These are phyloP conservation scores for Funneliformis caledonium DNA, from an alignment of 371 early-diverging fungal species.

Conservation along the genomic window DNA sequence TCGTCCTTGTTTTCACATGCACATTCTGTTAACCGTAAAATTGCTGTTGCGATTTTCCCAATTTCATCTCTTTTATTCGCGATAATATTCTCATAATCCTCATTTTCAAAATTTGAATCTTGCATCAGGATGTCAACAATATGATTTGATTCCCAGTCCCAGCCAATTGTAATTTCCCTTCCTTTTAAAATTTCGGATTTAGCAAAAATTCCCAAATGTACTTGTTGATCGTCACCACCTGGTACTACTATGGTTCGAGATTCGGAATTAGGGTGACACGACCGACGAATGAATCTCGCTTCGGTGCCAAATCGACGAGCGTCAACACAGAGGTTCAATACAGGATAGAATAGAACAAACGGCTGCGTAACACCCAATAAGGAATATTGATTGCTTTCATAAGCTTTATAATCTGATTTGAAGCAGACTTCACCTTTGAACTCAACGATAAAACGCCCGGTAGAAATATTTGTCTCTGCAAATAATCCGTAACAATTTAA, in stretches of 20 bases:
- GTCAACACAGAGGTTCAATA: constrained; percentile 75
- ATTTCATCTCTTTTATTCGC: constrained; percentile 42
- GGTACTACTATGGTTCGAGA: constrained; percentile 67
- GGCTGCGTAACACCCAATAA: constrained; percentile 67
- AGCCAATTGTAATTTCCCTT: constrained; percentile 77
- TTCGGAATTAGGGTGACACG: constrained; percentile 75
- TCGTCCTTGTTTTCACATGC: constrained; percentile 47
- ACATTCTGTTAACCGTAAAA: constrained; percentile 49
- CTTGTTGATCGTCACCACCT: constrained; percentile 55
- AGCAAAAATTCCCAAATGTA: constrained; percentile 77
- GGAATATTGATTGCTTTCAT: constrained; percentile 63
- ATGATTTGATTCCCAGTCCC: constrained; percentile 74
- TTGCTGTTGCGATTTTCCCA: constrained; percentile 44
- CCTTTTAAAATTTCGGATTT: constrained; percentile 60
- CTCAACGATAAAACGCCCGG: constrained; percentile 69
- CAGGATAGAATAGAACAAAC: constrained; percentile 75
- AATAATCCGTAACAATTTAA: constrained; percentile 66
- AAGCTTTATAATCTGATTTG: constrained; percentile 67
- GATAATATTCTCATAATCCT: constrained; percentile 36
- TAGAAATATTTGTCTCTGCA: constrained; percentile 64
- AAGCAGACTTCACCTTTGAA: constrained; percentile 73
- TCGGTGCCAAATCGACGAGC: constrained; percentile 73
- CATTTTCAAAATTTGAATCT: constrained; percentile 38
- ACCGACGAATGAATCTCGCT: constrained; percentile 71
- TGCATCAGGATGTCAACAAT: constrained; percentile 45